Conservation (phyloP, 1,139 yeast species). For the Lodderomyces jiufengensis region DNA sequence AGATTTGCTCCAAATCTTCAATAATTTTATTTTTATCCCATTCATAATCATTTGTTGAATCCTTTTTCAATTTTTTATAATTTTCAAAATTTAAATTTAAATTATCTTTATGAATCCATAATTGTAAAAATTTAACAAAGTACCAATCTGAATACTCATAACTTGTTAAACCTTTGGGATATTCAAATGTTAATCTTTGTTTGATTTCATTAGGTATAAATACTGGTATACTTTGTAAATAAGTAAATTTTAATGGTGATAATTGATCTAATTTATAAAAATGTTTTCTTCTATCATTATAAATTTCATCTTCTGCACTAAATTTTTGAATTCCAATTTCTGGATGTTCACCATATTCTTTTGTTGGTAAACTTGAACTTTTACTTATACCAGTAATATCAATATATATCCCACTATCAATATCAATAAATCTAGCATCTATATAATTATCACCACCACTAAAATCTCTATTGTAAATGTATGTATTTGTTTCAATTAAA, state of each 20-base stretch:
- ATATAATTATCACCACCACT: slow-evolving; percentile 30
- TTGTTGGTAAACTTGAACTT: slow-evolving; percentile 23
- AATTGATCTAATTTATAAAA: slow-evolving; percentile 32
- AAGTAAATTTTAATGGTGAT: slow-evolving; percentile 28
- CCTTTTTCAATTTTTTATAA: slow-evolving; percentile 11
- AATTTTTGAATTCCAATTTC: slow-evolving; percentile 6
- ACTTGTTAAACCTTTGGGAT: slow-evolving; percentile 18
- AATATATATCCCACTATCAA: slow-evolving; percentile 37
- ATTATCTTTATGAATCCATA: slow-evolving; percentile 24
- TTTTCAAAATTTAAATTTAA: slow-evolving; percentile 5
- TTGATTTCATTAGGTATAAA: slow-evolving; percentile 25
- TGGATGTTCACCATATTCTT: slow-evolving; percentile 15
- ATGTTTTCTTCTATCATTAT: slow-evolving; percentile 31
- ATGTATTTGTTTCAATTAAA: slow-evolving; percentile 31
- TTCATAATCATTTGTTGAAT: slow-evolving; percentile 11
- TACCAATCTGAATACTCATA: slow-evolving; percentile 19
- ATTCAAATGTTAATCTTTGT: slow-evolving; percentile 26
- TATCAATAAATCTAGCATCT: slow-evolving; percentile 39
- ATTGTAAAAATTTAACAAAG: slow-evolving; percentile 20
- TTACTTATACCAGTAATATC: slow-evolving; percentile 37
- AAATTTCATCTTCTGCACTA: slow-evolving; percentile 18
- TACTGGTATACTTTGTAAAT: slow-evolving; percentile 31
- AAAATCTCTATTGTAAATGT: slow-evolving; percentile 28
- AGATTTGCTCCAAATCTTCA: slow-evolving; percentile 16
- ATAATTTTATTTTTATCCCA: slow-evolving; percentile 15